Base-by-base conservation (phyloP, 2,329 filamentous ascomycete species). In the Colletotrichum karsti region DNA sequence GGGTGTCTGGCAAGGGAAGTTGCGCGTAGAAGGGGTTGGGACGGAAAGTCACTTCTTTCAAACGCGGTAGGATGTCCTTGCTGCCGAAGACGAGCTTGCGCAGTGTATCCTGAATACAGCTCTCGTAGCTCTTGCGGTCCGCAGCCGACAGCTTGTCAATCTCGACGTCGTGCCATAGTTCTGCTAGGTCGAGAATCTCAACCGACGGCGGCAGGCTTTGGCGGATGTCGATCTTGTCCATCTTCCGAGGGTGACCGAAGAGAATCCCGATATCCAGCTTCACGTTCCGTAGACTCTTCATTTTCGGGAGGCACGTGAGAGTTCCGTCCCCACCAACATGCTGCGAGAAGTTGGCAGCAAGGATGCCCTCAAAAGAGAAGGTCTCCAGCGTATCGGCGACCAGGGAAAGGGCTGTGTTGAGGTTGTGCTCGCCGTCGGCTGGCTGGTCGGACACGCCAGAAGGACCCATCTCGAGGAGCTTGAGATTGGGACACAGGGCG, bases 91-190 rank as follows among this genome's bases (percentile, higher is more conserved):
- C 78, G 0, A 75, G 81, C 6, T 77, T 73, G 2, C 71, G 41
- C 39, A 83, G 62, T 1, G 72, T 74, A 0, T 62, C 46, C 42
- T 83, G 82, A 2, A 82, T 66, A 8, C 72, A 61, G 4, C 73
- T 50, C 2, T 77, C 74, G 61, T 80, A 81, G 4, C 51, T 30
- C 33, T 26, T 15, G 7, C 66, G 66, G 18, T 59, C 50, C 30
- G 50, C 54, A 18, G 22, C 4, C 8, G 62, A 55, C 4, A 69
- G 28, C 41, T 55, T 58, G 48, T 60, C 62, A 3, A 62, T 53
- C 35, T 69, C 66, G n/a, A 55, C 55, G 2, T 69, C 66, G 30
- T 55, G 48, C 66, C 66, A 69, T n/a, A 69, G 42, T 2, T 69
- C 66, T 7, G 66, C 66, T 33, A 69, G 10, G 30, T 69, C 66